Evolutionary conservation across 352 stramenopile species (phyloP).

Genomic region (Thalassiosira sp.): DNA sequence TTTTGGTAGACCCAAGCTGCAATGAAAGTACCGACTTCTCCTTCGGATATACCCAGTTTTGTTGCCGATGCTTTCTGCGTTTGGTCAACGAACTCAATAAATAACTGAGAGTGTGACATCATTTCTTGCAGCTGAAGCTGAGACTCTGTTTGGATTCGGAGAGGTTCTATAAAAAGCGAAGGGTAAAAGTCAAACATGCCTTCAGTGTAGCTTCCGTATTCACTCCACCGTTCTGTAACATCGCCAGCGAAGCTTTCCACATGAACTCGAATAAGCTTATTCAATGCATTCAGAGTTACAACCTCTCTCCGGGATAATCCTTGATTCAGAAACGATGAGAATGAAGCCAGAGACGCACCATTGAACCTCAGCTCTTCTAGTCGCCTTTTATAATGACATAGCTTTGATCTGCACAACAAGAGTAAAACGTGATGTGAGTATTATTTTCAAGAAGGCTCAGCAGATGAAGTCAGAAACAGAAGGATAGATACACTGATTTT

Average conservation of each 20-base stretch:
- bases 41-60: slow-evolving; percentile 12
- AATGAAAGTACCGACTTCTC: neutral
- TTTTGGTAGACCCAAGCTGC: neutral
- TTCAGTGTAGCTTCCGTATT: slow-evolving; percentile 21
- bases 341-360: slow-evolving; percentile 10
- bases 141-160: slow-evolving; percentile 7
- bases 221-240: slow-evolving; percentile 22
- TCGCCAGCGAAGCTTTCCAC: slow-evolving; percentile 21
- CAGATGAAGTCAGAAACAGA: no score
- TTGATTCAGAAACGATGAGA: slow-evolving; percentile 17
- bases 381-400: slow-evolving; percentile 5
- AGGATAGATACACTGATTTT: no score
- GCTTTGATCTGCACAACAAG: neutral
- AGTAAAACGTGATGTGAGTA: neutral
- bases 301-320: slow-evolving; percentile 27
- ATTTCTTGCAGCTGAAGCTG: slow-evolving; percentile 35
- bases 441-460: neutral
- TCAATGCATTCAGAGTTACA: slow-evolving; percentile 25
- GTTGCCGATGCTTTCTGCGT: neutral
- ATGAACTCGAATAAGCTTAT: slow-evolving; percentile 9
- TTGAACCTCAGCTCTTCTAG: neutral
- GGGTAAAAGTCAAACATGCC: slow-evolving; percentile 35
- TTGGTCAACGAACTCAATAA: slow-evolving; percentile 37
- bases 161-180: slow-evolving; percentile 22
- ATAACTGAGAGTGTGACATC: slow-evolving; percentile 40